Evolutionary conservation across 495 filamentous ascomycete species (phyloP).

Genomic region (Aspergillus indologenus): DNA sequence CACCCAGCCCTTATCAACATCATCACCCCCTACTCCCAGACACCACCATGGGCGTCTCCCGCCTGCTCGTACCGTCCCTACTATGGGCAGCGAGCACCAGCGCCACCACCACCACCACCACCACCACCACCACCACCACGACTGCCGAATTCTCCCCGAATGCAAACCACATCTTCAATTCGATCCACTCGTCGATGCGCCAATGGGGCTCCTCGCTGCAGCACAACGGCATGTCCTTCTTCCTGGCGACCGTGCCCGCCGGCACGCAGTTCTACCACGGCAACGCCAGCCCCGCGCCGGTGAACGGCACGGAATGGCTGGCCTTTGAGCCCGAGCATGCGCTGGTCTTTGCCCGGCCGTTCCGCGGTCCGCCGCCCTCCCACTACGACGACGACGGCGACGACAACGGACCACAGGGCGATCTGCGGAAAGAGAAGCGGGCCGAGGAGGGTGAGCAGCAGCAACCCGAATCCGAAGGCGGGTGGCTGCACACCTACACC

Average conservation of each 20-base stretch:
- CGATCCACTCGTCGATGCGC: slow-evolving; percentile 62
- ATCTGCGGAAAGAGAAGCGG: no score
- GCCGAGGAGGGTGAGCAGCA: slow-evolving; percentile 12
- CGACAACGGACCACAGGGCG: no score
- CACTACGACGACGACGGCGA: slow-evolving; percentile 4
- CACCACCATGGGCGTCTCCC: background rate
- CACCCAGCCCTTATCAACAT: background rate
- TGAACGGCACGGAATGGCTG: slow-evolving; percentile 60
- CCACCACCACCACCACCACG: slow-evolving; percentile 2
- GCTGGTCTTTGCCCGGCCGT: slow-evolving; percentile 46
- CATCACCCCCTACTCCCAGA: background rate
- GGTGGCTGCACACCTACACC: slow-evolving; percentile 54
- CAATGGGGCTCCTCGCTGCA: slow-evolving; percentile 67
- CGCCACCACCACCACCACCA: background rate
- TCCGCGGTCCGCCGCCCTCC: slow-evolving; percentile 13
- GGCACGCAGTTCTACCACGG: slow-evolving; percentile 66
- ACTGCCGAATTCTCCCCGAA: slow-evolving; percentile 31
- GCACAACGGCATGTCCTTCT: slow-evolving; percentile 68
- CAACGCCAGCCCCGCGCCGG: slow-evolving; percentile 29
- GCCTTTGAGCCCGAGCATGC: slow-evolving; percentile 71
- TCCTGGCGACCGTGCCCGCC: slow-evolving; percentile 54
- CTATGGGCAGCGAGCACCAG: slow-evolving; percentile 5
- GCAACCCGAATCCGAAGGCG: slow-evolving; percentile 21
- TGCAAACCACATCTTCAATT: slow-evolving; percentile 63
- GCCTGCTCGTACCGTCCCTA: slow-evolving; percentile 8